Evolutionary conservation across 1,284 basidiomycete genomes (phyloP).

Genomic region (Ganoderma lucidum): DNA sequence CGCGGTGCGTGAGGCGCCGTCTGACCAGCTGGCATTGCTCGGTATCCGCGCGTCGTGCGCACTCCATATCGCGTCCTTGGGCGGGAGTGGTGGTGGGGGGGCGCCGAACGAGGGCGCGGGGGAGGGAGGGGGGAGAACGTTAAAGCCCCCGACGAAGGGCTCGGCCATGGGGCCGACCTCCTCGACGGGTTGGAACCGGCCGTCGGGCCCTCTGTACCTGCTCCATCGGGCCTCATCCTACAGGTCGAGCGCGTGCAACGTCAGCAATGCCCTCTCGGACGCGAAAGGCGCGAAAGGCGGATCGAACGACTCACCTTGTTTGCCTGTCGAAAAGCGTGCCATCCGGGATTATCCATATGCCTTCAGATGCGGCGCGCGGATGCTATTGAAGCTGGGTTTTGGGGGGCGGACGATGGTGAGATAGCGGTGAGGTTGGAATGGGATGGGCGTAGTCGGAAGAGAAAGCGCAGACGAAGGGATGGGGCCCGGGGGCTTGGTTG

Average conservation of each 20-base stretch:
- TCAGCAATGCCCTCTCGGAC: neutral
- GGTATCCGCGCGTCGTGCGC: slow-evolving; percentile 30
- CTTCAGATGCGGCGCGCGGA: slow-evolving; percentile 13
- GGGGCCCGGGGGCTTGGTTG: neutral
- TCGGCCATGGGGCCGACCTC: slow-evolving; percentile 65
- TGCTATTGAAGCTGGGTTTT: neutral
- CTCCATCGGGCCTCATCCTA: slow-evolving; percentile 57
- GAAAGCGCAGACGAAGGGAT: slow-evolving; percentile 1
- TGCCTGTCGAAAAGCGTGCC: slow-evolving; percentile 61
- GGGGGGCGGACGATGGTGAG: neutral
- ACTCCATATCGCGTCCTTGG: slow-evolving; percentile 44
- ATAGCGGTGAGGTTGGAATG: neutral
- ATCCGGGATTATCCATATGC: slow-evolving; percentile 74
- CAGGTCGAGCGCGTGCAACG: slow-evolving; percentile 7
- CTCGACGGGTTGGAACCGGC: slow-evolving; percentile 59
- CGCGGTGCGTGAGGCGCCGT: slow-evolving; percentile 23
- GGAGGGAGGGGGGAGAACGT: slow-evolving; percentile 30
- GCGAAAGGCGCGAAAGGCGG: neutral
- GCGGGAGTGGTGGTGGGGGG: slow-evolving; percentile 44
- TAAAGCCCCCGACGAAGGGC: slow-evolving; percentile 51
- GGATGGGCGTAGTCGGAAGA: slow-evolving; percentile 19
- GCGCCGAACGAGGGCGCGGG: slow-evolving; percentile 33
- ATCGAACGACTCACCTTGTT: slow-evolving; percentile 34
- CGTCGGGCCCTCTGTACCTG: slow-evolving; percentile 56
- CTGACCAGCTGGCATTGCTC: slow-evolving; percentile 27